A percentile compares a stretch with the other conserved stretches of the same genome.
phyloP scores from a whole-genome alignment of 164 flowering plant genomes.

The Piper longum region DNA sequence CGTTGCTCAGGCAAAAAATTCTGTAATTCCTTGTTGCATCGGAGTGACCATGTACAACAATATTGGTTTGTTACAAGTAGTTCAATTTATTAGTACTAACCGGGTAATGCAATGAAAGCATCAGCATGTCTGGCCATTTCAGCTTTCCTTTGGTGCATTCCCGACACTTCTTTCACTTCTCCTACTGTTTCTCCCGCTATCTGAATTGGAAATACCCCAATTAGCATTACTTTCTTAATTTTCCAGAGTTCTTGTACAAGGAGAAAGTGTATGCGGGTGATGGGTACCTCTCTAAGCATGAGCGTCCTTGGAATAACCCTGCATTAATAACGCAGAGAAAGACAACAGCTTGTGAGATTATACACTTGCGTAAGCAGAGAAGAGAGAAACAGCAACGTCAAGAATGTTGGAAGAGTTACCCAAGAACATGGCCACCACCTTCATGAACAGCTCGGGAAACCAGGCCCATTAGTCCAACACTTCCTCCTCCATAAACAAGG shows the following conservation, averaged over 20 bases:
- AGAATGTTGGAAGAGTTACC: conserved; percentile 21
- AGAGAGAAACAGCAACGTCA: neutral
- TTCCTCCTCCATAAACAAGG: conserved; percentile 74
- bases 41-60: neutral
- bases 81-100: conserved; percentile 12
- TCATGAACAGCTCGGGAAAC: conserved; percentile 71
- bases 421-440: conserved; percentile 79
- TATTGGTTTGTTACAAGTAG: neutral
- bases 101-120: conserved; percentile 79
- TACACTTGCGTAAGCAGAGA: neutral
- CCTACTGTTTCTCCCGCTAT: conserved; percentile 66
- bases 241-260: no score
- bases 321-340: conserved; percentile 43
- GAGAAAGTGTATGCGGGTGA: neutral
- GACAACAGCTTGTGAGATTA: conserved; percentile 23
- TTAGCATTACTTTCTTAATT: no score
- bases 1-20: neutral
- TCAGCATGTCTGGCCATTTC: conserved; percentile 91
- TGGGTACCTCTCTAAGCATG: conserved; percentile 85
- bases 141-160: conserved; percentile 79
- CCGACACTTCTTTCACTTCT: conserved; percentile 61
- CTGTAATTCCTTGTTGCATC: neutral
- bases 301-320: conserved; percentile 94
- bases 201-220: conserved; percentile 14
- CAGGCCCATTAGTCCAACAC: conserved; percentile 69